Base-by-base conservation (phyloP, 2,329 filamentous ascomycete species). In the Capronia americana region DNA sequence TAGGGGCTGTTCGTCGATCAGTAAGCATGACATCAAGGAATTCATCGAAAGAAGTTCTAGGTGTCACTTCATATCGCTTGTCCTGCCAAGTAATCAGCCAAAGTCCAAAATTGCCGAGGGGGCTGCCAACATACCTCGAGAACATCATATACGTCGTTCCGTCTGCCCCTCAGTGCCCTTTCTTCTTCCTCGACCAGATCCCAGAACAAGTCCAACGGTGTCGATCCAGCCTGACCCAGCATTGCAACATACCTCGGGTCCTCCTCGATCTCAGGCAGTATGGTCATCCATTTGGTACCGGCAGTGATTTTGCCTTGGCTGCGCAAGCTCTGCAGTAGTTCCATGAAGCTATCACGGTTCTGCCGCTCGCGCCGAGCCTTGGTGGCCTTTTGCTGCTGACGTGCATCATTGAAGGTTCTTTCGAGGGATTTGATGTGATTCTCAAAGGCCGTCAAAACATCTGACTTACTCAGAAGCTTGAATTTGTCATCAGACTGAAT, bases 121-220 rank as follows among this genome's bases (percentile, higher is more conserved):
- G 41, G 41, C n/a, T 34, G 20, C 28, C 38, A 46, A 81, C 89
- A 83, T 79, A 95, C 92, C 84, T 96, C 92, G 72, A 97, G 85
- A 72, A 95, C 92, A 79, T 97, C 93, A 70, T 95, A 82, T 46
- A 96, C 91, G 75, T 93, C 88, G 75, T 95, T 96, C 68, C 92
- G 86, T 57, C 90, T 89, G 57, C 87, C 89, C 68, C 93, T 90
- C 56, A 97, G 83, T n/a, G 90, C 88, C 65, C 91, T 88, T 75
- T 99, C 94, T 77, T 98, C 93, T 77, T 97, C 93, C 77, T 98
- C 95, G 28, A 98, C 85, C 56, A 93, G 83, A 77, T 99, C 95
- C 92, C 94, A 97, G 81, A 99, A 98, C 6, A 99, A 83, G 74
- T 98, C 93, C 70, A 97, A 85, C 14, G 95, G 92, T 4, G 88